Evolutionary conservation across 331 rosid genomes (phyloP).

Genomic region (Malus hybrid): DNA sequence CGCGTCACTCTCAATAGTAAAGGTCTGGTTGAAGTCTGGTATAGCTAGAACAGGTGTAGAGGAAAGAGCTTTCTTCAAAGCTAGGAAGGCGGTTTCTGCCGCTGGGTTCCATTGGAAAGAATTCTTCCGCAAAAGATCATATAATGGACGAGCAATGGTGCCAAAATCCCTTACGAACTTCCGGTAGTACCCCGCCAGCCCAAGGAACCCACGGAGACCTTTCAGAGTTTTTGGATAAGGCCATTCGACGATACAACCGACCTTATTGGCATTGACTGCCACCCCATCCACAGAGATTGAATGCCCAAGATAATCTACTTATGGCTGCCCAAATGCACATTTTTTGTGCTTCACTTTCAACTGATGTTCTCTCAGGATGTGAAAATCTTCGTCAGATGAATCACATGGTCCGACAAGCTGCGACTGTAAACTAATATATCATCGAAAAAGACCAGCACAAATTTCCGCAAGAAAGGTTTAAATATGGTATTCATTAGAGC

Average conservation of each 20-base stretch:
- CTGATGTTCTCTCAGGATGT: too few species aligned
- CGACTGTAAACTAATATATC: too few species aligned
- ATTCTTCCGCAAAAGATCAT: background rate
- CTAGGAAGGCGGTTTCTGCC: fast-evolving
- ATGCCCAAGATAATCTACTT: background rate
- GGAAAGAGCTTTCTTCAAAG: fast-evolving
- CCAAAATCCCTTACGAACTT: background rate
- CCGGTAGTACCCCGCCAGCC: background rate
- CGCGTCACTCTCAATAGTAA: background rate
- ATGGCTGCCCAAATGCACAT: background rate
- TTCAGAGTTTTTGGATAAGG: fast-evolving
- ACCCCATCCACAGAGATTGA: fast-evolving
- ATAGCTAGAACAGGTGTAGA: fast-evolving
- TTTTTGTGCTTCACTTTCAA: background rate
- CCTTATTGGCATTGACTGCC: background rate
- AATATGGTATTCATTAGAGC: too few species aligned
- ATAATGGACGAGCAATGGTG: fast-evolving
- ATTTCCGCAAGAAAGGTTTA: too few species aligned
- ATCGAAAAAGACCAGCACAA: too few species aligned
- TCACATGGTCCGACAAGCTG: too few species aligned
- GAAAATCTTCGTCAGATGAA: too few species aligned
- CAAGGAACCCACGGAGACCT: background rate
- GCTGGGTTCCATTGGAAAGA: background rate
- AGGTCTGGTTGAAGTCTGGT: background rate
- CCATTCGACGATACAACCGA: background rate